These are phyloP conservation scores for Globisporangium cederbergense DNA, from an alignment of 352 stramenopile genomes.

Conservation along the genomic window DNA sequence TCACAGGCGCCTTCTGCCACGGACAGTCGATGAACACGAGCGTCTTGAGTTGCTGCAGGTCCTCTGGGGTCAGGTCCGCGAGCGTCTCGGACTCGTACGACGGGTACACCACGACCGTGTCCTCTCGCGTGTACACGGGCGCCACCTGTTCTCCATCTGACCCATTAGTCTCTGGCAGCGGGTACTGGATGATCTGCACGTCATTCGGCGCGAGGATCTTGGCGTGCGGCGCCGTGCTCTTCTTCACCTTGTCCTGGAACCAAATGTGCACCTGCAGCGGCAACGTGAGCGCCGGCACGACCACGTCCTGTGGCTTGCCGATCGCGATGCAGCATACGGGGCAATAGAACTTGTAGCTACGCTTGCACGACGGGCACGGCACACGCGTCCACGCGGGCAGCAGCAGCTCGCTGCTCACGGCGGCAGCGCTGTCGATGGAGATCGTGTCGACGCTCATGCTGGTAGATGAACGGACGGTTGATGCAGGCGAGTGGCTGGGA, in stretches of 20 bases:
- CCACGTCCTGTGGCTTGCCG: conserved; percentile 43
- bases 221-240: conserved; percentile 84
- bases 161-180: conserved; percentile 23
- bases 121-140: conserved; percentile 53
- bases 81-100: conserved; percentile 68
- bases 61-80: conserved; percentile 46
- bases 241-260: conserved; percentile 89
- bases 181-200: conserved; percentile 68
- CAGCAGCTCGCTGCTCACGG: conserved; percentile 7
- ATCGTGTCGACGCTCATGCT: not conserved
- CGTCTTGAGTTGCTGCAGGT: conserved; percentile 54
- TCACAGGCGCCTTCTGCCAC: conserved; percentile 83
- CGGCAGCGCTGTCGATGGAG: conserved; percentile 4
- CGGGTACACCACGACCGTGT: conserved; percentile 78
- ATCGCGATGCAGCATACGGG: conserved; percentile 65
- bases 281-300: conserved; percentile 52
- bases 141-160: not conserved
- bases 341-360: conserved; percentile 88
- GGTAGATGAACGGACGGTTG: not conserved
- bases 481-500: not conserved
- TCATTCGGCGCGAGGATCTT: conserved; percentile 73
- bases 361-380: conserved; percentile 58
- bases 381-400: conserved; percentile 45
- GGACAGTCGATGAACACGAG: conserved; percentile 87
- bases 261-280: conserved; percentile 80